These are phyloP conservation scores for Phytophthora boehmeriae DNA, from an alignment of 352 stramenopile species.

Conservation along the genomic window DNA sequence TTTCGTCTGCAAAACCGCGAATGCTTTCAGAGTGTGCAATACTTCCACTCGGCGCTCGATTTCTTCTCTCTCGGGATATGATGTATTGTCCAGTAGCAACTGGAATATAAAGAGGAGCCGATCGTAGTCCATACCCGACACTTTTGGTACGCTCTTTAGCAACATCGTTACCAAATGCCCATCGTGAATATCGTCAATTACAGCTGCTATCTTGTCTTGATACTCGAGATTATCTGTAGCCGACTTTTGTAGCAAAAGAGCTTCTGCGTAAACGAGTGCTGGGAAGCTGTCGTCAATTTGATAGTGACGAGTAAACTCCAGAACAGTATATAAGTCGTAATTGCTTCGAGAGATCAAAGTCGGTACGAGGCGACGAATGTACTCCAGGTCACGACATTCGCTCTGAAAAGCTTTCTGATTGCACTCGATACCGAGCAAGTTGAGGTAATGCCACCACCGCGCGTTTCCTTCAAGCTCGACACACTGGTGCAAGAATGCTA, in stretches of 20 bases:
- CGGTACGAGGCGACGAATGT: conserved; percentile 71
- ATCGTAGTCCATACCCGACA: conserved; percentile 67
- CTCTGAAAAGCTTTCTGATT: conserved; percentile 81
- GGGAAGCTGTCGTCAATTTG: conserved; percentile 82
- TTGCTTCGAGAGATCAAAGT: conserved; percentile 68
- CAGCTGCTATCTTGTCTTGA: conserved; percentile 75
- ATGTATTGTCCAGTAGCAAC: conserved; percentile 66
- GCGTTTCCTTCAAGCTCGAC: conserved; percentile 83
- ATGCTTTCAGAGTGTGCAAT: conserved; percentile 55
- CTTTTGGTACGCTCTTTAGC: conserved; percentile 58
- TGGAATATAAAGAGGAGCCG: conserved; percentile 77
- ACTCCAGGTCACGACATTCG: conserved; percentile 65
- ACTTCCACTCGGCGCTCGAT: conserved; percentile 67
- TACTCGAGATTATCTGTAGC: conserved; percentile 51
- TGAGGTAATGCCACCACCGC: conserved; percentile 84
- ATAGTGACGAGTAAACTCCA: conserved; percentile 86
- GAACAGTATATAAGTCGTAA: conserved; percentile 80
- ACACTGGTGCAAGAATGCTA: conserved; percentile 83
- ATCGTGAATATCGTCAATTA: conserved; percentile 83
- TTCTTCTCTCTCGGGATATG: conserved; percentile 61
- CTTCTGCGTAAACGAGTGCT: conserved; percentile 73
- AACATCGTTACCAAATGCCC: conserved; percentile 61
- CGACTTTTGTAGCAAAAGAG: conserved; percentile 50
- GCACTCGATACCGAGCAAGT: conserved; percentile 75
- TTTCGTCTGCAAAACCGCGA: conserved; percentile 20